Percentiles rank a stretch among this genome's conserved stretches.
These are phyloP conservation scores for Dendryphion nanum DNA, from an alignment of 2,329 filamentous ascomycete species.

Conservation along the genomic window DNA sequence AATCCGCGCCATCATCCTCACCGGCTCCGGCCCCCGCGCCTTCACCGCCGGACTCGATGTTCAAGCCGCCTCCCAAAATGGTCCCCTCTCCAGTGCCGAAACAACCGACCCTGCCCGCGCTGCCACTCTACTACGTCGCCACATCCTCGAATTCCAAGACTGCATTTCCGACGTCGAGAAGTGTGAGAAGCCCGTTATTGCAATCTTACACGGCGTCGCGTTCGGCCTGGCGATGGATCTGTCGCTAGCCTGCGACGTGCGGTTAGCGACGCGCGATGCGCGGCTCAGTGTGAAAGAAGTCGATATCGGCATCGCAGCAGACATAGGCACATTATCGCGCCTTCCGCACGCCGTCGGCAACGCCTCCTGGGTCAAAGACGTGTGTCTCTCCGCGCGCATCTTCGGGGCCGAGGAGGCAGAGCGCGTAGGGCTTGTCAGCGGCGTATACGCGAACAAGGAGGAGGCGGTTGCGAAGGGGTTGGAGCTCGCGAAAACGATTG, in stretches of 20 bases:
- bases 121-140: constrained; percentile 55
- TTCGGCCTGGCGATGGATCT: constrained; percentile 49
- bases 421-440: constrained; percentile 67
- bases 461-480: constrained; percentile 63
- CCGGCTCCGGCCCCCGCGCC: constrained; percentile 75
- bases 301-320: constrained; percentile 76
- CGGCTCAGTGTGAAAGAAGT: constrained; percentile 76
- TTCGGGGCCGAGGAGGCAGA: constrained; percentile 70
- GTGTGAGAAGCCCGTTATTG: constrained; percentile 71
- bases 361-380: constrained; percentile 76
- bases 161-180: constrained; percentile 74
- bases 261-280: constrained; percentile 60
- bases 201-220: constrained; percentile 34
- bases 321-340: constrained; percentile 72
- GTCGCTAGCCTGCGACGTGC: constrained; percentile 67
- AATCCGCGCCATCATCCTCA: constrained; percentile 75
- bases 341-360: constrained; percentile 72
- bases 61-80: constrained; percentile 60
- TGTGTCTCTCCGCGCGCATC: constrained; percentile 67
- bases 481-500: constrained; percentile 64
- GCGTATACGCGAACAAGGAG: constrained; percentile 60
- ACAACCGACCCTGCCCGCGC: constrained; percentile 61
- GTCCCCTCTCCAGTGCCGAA: constrained; percentile 37
- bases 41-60: constrained; percentile 89
- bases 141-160: constrained; percentile 78